These are phyloP conservation scores for Cercospora sp. DNA, from an alignment of 2,329 filamentous ascomycete genomes.

Conservation along the genomic window DNA sequence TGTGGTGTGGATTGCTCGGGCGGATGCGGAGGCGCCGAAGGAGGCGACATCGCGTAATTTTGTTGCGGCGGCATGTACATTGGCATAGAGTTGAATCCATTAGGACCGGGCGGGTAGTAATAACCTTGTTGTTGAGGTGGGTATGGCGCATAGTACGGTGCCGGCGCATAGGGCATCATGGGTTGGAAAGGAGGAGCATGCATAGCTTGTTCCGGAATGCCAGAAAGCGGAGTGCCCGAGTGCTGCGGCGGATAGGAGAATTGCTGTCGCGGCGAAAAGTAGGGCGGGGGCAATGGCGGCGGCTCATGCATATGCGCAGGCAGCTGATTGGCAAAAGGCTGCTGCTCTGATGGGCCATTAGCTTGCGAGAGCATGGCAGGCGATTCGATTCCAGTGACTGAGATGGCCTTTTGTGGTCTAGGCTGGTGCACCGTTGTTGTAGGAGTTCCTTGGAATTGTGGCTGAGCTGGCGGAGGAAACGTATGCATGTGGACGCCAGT, in stretches of 20 bases:
- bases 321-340: slow-evolving; percentile 94
- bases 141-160: slow-evolving; percentile 56
- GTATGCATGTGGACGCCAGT: slow-evolving; percentile 56
- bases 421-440: slow-evolving; percentile 86
- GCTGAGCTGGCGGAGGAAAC: slow-evolving; percentile 56
- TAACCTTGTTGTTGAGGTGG: slow-evolving; percentile 57
- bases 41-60: slow-evolving; percentile 39
- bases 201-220: slow-evolving; percentile 89
- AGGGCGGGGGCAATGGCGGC: slow-evolving; percentile 51
- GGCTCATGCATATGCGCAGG: slow-evolving; percentile 66
- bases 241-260: slow-evolving; percentile 66
- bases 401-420: slow-evolving; percentile 89
- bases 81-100: slow-evolving; percentile 32
- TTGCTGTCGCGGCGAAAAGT: slow-evolving; percentile 51
- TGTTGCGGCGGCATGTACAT: slow-evolving; percentile 36
- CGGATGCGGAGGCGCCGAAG: slow-evolving; percentile 36
- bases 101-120: slow-evolving; percentile 62
- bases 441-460: slow-evolving; percentile 60
- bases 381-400: slow-evolving; percentile 87
- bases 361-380: slow-evolving; percentile 64
- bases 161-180: slow-evolving; percentile 58
- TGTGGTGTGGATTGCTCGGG: slow-evolving; percentile 27
- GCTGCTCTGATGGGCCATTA: slow-evolving; percentile 59
- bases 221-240: slow-evolving; percentile 78
- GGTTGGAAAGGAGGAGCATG: slow-evolving; percentile 84